phyloP scores from a whole-genome alignment of 164 flowering plant species.

The Aristolochia fimbriata region DNA sequence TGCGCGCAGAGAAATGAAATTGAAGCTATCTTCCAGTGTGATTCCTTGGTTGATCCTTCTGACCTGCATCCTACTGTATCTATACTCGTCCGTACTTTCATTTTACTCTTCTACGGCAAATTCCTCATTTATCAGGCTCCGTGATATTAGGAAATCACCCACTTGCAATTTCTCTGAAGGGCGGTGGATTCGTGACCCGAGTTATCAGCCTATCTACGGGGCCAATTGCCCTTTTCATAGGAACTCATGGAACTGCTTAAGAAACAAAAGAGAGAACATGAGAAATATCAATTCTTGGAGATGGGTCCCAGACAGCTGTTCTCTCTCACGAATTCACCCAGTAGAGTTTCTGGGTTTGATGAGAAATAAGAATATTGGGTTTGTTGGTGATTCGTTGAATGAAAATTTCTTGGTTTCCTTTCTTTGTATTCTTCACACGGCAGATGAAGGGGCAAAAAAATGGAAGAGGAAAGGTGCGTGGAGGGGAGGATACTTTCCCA shows the following conservation, averaged over 20 bases:
- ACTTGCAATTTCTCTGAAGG: constrained; percentile 66
- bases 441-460: constrained; percentile 61
- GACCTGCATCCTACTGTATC: constrained; percentile 30
- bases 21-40: constrained; percentile 24
- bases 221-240: constrained; percentile 78
- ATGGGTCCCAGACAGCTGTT: constrained; percentile 71
- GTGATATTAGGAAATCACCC: neutral
- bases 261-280: constrained; percentile 71
- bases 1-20: constrained; percentile 21
- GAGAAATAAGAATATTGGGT: constrained; percentile 72
- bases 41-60: constrained; percentile 36
- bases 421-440: constrained; percentile 57
- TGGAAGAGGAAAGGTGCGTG: constrained; percentile 97
- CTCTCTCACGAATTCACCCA: constrained; percentile 45
- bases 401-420: constrained; percentile 77
- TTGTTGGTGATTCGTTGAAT: constrained; percentile 90
- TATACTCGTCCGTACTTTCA: constrained; percentile 45
- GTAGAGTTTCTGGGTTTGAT: constrained; percentile 40
- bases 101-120: constrained; percentile 11
- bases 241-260: constrained; percentile 86
- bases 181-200: constrained; percentile 43
- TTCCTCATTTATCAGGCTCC: constrained; percentile 1
- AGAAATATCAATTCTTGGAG: constrained; percentile 68
- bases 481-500: constrained; percentile 91
- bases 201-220: constrained; percentile 42